Evolutionary conservation across 2,329 filamentous ascomycete genomes (phyloP), one percentile per base, ranked within the genome.

Genomic region (Alternaria ventricosa): DNA sequence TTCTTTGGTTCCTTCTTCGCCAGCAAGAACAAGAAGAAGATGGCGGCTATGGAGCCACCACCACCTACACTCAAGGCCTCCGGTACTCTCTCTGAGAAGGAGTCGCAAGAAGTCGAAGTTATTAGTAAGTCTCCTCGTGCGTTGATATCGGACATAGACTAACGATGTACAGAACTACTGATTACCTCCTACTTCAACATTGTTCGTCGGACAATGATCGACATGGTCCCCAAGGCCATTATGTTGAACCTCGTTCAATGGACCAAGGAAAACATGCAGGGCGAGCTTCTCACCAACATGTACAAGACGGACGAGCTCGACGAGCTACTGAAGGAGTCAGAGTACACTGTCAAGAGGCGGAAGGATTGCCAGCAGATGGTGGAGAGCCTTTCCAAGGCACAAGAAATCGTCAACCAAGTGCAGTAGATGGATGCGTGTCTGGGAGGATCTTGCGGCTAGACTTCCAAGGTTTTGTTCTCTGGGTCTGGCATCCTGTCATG

Each of bases 281-380:
- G 92, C 74, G 96, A 99, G 83, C 88, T 99, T 23, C 88, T 99
- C 49, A 95, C 97, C 83, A 94, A 97, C 82, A 96, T 99, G 92
- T 99, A 99, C 87, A 90, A 94, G 79, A 91, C 89, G 56, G 90
- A 92, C 79, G 92, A 95, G 74, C 87, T 97, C 27, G 96, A 99
- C 72, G 94, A 97, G 66, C 86, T 99, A 69, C 90, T 99, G 69
- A 97, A 97, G 87, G 96, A 99, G 84, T 97, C 93, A 79, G 96
- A 99, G 81, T 98, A 97, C 86, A 99, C 96, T 4, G 87, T 97
- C 75, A 89, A 95, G 75, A 88, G 96, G 81, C 88, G 96, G 80
- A 99, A 99, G 86, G 96, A 99, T 82, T 99, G 96, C 83, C 94
- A 96, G 83, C 94, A 97, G 83, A 99, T 99, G 96, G 96, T 99